Conservation (phyloP, 805 yeast species). For the Cyberlindnera mrakii region DNA sequence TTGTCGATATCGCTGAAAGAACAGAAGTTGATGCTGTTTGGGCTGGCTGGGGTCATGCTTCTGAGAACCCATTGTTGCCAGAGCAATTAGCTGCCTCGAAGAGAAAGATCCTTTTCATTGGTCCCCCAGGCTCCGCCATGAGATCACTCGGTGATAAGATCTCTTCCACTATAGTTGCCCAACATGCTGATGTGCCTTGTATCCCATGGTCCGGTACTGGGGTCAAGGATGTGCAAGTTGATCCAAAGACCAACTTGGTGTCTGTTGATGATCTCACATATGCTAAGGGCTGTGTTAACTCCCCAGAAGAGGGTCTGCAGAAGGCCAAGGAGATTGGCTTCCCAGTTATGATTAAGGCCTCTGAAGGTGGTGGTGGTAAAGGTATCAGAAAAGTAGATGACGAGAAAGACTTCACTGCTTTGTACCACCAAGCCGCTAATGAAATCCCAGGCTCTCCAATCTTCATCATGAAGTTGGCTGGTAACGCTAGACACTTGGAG, state of each 20-base stretch:
- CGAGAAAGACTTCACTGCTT: conserved; percentile 68
- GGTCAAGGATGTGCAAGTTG: conserved; percentile 73
- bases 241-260: conserved; percentile 67
- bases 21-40: conserved; percentile 96
- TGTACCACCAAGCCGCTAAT: conserved; percentile 90
- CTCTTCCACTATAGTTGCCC: conserved; percentile 97
- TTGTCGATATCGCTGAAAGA: conserved; percentile 96
- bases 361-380: conserved; percentile 99
- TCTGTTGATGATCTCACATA: conserved; percentile 84
- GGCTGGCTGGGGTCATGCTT: conserved; percentile 99
- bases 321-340: conserved; percentile 88
- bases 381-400: conserved; percentile 95
- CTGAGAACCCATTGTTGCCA: conserved; percentile 95
- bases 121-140: conserved; percentile 99
- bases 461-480: conserved; percentile 95
- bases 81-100: conserved; percentile 92
- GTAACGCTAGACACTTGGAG: conserved; percentile 95
- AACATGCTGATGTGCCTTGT: conserved; percentile 97
- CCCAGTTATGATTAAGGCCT: conserved; percentile 98
- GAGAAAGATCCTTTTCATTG: conserved; percentile 85
- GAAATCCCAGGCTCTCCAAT: conserved; percentile 99
- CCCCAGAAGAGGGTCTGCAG: conserved; percentile 82
- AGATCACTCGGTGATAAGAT: conserved; percentile 98
- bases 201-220: conserved; percentile 99
- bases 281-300: conserved; percentile 78